Evolutionary conservation across 2,329 filamentous ascomycete genomes (phyloP).

Genomic region (Claviceps humidiphila): DNA sequence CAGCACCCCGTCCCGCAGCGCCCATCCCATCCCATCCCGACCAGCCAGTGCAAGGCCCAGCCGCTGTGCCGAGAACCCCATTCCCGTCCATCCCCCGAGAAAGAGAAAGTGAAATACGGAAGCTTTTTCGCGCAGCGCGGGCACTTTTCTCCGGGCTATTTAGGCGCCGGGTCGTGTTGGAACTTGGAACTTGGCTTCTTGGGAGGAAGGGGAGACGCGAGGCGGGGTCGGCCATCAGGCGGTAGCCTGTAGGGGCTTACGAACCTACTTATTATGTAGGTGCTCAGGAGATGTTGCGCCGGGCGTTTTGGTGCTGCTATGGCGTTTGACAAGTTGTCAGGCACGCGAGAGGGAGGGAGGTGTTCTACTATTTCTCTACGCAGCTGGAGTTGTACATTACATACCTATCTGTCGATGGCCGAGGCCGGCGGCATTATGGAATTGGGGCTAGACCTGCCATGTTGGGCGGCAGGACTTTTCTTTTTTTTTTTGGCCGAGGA

Average conservation of each 20-base stretch:
- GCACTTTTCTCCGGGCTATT: conserved; percentile 12
- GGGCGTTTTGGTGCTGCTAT: conserved; percentile 24
- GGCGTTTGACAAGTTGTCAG: conserved; percentile 17
- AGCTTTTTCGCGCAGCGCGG: conserved; percentile 42
- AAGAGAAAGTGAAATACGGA: conserved; percentile 42
- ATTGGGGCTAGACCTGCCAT: conserved; percentile 44
- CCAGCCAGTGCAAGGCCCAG: conserved; percentile 56
- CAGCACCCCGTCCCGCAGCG: conserved; percentile 36
- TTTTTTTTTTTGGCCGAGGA: not conserved
- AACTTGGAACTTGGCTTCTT: conserved; percentile 49
- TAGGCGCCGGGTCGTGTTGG: conserved; percentile 34
- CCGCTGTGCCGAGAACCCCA: conserved; percentile 48
- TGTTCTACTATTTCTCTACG: conserved; percentile 48
- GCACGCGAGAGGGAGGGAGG: conserved; percentile 11
- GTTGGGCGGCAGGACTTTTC: too few relatives aligned
- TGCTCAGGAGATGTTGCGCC: conserved; percentile 25
- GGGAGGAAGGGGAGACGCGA: conserved; percentile 41
- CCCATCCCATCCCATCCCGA: conserved; percentile 27
- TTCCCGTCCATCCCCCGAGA: conserved; percentile 49
- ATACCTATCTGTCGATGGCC: conserved; percentile 37
- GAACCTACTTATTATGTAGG: conserved; percentile 4
- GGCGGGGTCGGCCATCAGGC: conserved; percentile 40
- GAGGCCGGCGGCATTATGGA: conserved; percentile 48
- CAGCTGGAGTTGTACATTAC: conserved; percentile 47
- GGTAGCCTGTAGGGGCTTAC: conserved; percentile 21